Evolutionary conservation across 805 yeast genomes (phyloP), one percentile per base, ranked within the genome.

Genomic region (Wickerhamomyces ciferrii): DNA sequence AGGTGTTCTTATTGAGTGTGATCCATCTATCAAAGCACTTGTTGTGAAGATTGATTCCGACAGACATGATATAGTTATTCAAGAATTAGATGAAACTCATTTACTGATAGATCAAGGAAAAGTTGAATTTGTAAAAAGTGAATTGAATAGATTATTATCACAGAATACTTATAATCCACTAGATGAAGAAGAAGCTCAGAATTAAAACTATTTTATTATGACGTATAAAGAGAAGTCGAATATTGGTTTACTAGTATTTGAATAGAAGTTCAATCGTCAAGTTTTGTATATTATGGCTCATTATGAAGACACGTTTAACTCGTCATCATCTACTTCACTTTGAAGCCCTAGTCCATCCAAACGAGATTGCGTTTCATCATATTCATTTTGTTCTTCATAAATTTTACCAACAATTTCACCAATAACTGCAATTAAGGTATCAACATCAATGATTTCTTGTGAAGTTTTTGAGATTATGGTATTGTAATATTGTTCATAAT

Each of bases 51-150:
- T 92, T 39, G 98, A 94, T 63, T 69, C 88, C 0, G 78, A 80
- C 24, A 68, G 74, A 34, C 84, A 87, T 48, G 96, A 90, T 54
- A 83, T 94, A 31, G 78, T 81, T 5, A 64, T 81, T 19, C 82
- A 79, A 47, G 98, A 94, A 56, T 73, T 92, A 38, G 98, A 94
- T 61, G 97, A 91, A 41, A 87, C 94, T 1, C 98, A 94, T 64
- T 66, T 92, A 18, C 70, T 94, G 50, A 84, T 92, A 25, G 92
- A 87, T 54, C 84, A 84, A 29, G 76, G 79, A 35, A 86, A 83
- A 66, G 87, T 92, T 2, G 83, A 80, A 21, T 81, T 72, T 58
- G 83, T 92, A 42, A 92, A 90, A 55, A 70, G 67, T 44, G 96
- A 92, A 62, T 74, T 92, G 53, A 88, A 87, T 60, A 68, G 80